phyloP scores from a whole-genome alignment of 495 filamentous ascomycete species.

The Penicillium samsonianum region DNA sequence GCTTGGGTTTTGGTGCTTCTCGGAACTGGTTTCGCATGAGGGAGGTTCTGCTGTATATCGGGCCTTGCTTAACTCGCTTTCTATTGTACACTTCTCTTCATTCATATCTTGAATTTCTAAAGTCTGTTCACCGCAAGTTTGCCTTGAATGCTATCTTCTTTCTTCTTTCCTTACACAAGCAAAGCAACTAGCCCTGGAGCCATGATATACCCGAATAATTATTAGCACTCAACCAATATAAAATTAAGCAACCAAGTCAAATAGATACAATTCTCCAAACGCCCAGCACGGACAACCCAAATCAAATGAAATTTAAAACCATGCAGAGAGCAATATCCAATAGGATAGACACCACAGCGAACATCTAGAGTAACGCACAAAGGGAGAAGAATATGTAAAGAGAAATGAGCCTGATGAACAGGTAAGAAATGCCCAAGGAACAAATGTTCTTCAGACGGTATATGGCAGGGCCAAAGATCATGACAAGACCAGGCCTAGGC shows the following conservation, averaged over 20 bases:
- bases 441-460: not conserved
- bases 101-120: not conserved
- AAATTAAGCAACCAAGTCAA: slow-evolving; percentile 1
- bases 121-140: not conserved
- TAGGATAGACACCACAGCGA: slow-evolving; percentile 7
- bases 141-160: not conserved
- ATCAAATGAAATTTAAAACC: not conserved
- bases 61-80: not conserved
- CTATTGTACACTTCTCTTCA: not conserved
- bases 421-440: not conserved
- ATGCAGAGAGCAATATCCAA: slow-evolving; percentile 5
- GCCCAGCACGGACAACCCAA: slow-evolving; percentile 10
- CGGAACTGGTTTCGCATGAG: slow-evolving; percentile 9
- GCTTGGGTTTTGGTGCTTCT: slow-evolving; percentile 9
- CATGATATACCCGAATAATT: not conserved
- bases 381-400: not conserved
- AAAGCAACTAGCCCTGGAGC: too few relatives aligned
- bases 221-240: not conserved
- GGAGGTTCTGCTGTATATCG: slow-evolving; percentile 3
- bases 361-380: not conserved
- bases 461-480: slow-evolving; percentile 32
- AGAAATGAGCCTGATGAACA: not conserved
- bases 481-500: slow-evolving; percentile 6
- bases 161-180: not conserved
- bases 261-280: slow-evolving; percentile 15